Percentiles rank a stretch among this genome's conserved stretches.
Evolutionary conservation across 768 basidiomycete species (phyloP).

Genomic region (Russula dissimulans): DNA sequence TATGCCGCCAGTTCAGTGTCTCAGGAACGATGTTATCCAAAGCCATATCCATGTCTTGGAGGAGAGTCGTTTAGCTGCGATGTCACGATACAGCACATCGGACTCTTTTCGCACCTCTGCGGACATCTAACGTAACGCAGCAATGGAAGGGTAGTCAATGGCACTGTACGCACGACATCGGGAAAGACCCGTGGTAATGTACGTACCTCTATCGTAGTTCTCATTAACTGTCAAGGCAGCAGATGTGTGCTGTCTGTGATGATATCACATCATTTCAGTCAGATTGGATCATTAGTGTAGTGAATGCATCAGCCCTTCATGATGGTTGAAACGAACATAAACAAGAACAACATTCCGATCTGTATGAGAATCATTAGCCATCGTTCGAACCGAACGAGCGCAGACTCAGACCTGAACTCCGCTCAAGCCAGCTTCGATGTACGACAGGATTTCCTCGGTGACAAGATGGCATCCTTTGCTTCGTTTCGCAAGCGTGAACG

Average conservation of each 20-base stretch:
- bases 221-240: slow-evolving; percentile 81
- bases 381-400: not conserved
- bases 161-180: not conserved
- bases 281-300: not conserved
- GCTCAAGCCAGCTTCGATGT: slow-evolving; percentile 62
- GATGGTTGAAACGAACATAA: slow-evolving; percentile 50
- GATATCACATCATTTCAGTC: not conserved
- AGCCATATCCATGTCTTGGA: slow-evolving; percentile 88
- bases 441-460: slow-evolving; percentile 60
- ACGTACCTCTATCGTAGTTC: slow-evolving; percentile 70
- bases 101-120: slow-evolving; percentile 29
- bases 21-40: slow-evolving; percentile 86
- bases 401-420: slow-evolving; percentile 45
- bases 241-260: slow-evolving; percentile 61
- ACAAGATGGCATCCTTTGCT: slow-evolving; percentile 73
- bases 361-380: slow-evolving; percentile 23
- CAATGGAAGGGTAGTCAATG: not conserved
- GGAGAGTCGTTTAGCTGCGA: slow-evolving; percentile 21
- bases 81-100: slow-evolving; percentile 12
- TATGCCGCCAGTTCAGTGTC: slow-evolving; percentile 70
- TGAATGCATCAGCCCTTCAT: too few species aligned
- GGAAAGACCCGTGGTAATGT: not conserved
- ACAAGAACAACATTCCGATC: slow-evolving; percentile 84
- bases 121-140: slow-evolving; percentile 29
- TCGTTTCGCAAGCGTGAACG: slow-evolving; percentile 51